These are phyloP conservation scores for Botrytis squamosa DNA, from an alignment of 2,329 filamentous ascomycete species.

Conservation along the genomic window DNA sequence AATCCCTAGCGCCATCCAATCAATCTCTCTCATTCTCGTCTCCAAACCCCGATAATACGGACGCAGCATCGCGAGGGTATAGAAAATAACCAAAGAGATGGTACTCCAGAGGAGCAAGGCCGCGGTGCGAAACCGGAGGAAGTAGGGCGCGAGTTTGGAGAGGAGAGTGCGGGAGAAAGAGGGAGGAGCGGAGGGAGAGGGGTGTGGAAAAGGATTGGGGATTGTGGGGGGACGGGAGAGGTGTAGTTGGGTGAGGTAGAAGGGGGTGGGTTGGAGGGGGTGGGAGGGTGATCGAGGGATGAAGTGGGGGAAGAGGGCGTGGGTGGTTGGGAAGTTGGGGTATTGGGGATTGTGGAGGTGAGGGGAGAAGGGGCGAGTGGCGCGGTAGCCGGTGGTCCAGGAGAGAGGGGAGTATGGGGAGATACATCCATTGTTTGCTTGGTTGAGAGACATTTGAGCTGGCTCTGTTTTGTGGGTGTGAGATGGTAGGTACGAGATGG, in stretches of 20 bases:
- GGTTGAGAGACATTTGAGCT: neutral
- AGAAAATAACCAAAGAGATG: neutral
- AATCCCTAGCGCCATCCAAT: neutral
- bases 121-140: too few species aligned
- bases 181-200: accelerated
- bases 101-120: neutral
- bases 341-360: neutral
- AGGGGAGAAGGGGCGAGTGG: neutral
- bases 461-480: neutral
- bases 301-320: too few species aligned
- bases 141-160: neutral
- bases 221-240: neutral
- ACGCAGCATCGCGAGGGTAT: neutral
- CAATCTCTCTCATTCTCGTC: neutral
- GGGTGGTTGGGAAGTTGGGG: neutral
- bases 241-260: neutral
- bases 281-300: neutral
- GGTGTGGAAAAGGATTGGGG: neutral
- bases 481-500: neutral
- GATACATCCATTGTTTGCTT: neutral
- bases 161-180: neutral
- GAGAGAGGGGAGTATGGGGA: neutral
- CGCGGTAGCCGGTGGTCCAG: neutral
- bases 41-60: neutral
- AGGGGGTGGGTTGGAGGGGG: neutral